Conservation (phyloP, 164 flowering plant species). For the Umbilicus rupestris region DNA sequence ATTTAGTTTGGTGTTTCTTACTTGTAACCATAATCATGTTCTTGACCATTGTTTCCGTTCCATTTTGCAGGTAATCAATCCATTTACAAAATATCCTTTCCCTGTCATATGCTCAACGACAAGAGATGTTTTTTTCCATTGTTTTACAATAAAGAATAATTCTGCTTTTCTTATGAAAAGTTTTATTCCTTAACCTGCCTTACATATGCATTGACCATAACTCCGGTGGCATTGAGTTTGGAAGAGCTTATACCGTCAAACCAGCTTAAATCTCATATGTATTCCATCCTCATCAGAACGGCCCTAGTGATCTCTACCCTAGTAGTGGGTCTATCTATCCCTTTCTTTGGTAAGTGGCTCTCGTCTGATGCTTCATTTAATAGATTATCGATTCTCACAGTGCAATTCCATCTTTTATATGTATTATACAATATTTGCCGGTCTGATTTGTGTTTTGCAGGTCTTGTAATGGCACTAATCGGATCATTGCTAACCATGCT, state of each 20-base stretch:
- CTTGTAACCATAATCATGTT: background rate
- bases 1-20: too few relatives aligned
- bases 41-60: constrained; percentile 9
- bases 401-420: background rate
- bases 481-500: constrained; percentile 96
- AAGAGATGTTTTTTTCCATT: background rate
- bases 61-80: constrained; percentile 83
- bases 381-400: background rate
- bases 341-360: constrained; percentile 72
- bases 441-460: constrained; percentile 35
- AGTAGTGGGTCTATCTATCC: constrained; percentile 60
- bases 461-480: constrained; percentile 79
- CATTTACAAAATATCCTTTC: constrained; percentile 96
- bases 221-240: constrained; percentile 89
- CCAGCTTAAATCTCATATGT: constrained; percentile 46
- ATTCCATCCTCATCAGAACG: constrained; percentile 69
- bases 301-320: constrained; percentile 75
- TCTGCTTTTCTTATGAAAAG: background rate
- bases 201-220: constrained; percentile 80
- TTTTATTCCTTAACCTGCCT: constrained; percentile 36
- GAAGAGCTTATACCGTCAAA: constrained; percentile 86
- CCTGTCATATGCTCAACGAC: background rate
- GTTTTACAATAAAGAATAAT: background rate
- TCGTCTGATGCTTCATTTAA: constrained; percentile 1
- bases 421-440: background rate